phyloP scores from a whole-genome alignment of 257 asterid species.

The Dorcoceras hygrometricum region DNA sequence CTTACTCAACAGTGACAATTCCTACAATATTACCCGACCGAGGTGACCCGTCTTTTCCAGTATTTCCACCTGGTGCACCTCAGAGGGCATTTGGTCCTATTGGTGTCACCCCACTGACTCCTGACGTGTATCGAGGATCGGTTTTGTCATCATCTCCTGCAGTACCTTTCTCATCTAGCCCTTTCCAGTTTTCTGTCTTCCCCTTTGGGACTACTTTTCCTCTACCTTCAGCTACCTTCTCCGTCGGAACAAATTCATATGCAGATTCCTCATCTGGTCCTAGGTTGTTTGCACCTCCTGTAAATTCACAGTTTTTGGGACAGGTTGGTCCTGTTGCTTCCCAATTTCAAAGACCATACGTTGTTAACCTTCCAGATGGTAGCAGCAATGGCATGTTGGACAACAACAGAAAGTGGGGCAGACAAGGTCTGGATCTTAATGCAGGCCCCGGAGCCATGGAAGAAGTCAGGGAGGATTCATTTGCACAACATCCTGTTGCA shows the following conservation, averaged over 20 bases:
- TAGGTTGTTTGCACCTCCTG: constrained; percentile 38
- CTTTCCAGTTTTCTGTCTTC: constrained; percentile 45
- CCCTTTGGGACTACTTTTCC: constrained; percentile 34
- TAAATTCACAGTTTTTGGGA: constrained; percentile 48
- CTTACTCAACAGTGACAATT: constrained; percentile 23
- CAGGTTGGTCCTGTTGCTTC: constrained; percentile 43
- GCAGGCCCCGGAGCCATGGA: constrained; percentile 61
- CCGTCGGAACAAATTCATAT: constrained; percentile 48
- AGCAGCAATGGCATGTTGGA: constrained; percentile 44
- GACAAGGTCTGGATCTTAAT: constrained; percentile 71
- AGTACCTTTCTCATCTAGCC: constrained; percentile 33
- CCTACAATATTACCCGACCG: constrained; percentile 63
- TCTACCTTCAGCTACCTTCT: constrained; percentile 31
- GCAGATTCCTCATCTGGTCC: constrained; percentile 55
- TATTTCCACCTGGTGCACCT: constrained; percentile 53
- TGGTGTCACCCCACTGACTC: constrained; percentile 43
- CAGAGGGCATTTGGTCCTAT: constrained; percentile 63
- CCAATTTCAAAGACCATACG: constrained; percentile 57
- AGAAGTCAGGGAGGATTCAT: constrained; percentile 53
- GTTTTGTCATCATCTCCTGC: constrained; percentile 86
- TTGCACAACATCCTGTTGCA: constrained; percentile 46
- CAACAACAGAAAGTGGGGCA: constrained; percentile 61
- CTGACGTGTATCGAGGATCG: constrained; percentile 75
- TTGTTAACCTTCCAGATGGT: constrained; percentile 49
- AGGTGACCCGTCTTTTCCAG: constrained; percentile 45